phyloP scores from a whole-genome alignment of 768 basidiomycete genomes.

The Lentinula detonsa region DNA sequence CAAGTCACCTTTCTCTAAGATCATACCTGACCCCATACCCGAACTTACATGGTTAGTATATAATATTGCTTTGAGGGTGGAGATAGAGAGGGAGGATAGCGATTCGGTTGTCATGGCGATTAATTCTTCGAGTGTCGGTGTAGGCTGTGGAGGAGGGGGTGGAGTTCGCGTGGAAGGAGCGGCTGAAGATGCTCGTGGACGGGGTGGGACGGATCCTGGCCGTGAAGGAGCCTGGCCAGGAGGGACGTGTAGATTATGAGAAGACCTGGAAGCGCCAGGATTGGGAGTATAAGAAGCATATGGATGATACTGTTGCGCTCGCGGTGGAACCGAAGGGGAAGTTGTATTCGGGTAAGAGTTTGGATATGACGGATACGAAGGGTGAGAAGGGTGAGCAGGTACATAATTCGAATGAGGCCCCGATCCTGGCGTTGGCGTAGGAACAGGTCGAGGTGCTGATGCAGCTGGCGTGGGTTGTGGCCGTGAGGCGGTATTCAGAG shows the following conservation, averaged over 20 bases:
- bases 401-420: background rate
- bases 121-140: conserved; percentile 65
- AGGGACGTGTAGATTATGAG: background rate
- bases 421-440: conserved; percentile 15
- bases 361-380: conserved; percentile 12
- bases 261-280: background rate
- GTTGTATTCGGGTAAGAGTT: conserved; percentile 9
- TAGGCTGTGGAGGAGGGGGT: conserved; percentile 22
- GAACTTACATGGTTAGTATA: conserved; percentile 80
- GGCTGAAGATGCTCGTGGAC: conserved; percentile 38
- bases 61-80: conserved; percentile 71
- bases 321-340: conserved; percentile 15
- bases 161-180: conserved; percentile 17
- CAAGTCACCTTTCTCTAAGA: conserved; percentile 87
- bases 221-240: conserved; percentile 18
- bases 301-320: conserved; percentile 6
- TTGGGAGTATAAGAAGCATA: background rate
- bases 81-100: conserved; percentile 59
- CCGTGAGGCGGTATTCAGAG: conserved; percentile 13
- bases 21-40: conserved; percentile 58
- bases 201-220: conserved; percentile 20
- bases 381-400: conserved; percentile 10
- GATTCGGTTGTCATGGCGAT: conserved; percentile 53
- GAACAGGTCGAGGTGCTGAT: conserved; percentile 14
- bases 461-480: conserved; percentile 11